These are phyloP conservation scores for Rhizopogon vesiculosus DNA, from an alignment of 768 basidiomycete genomes.

Conservation along the genomic window DNA sequence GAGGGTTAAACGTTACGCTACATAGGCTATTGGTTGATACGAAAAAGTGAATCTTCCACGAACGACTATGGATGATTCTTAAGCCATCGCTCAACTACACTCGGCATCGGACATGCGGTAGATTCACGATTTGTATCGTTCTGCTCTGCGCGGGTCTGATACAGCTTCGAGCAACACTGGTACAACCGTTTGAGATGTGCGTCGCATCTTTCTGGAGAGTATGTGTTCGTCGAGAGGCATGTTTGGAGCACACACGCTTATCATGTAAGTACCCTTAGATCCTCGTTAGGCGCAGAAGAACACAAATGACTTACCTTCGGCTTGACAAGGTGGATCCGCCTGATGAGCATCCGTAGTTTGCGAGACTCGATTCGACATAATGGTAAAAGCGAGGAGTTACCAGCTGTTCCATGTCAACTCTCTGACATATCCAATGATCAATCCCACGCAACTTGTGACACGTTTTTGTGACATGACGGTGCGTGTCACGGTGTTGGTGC, in stretches of 20 bases:
- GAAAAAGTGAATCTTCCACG: too few relatives aligned
- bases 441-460: too few relatives aligned
- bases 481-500: too few relatives aligned
- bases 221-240: slow-evolving; percentile 63
- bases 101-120: slow-evolving; percentile 56
- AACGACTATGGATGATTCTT: slow-evolving; percentile 37
- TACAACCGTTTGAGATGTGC: slow-evolving; percentile 49
- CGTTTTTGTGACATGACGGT: too few relatives aligned
- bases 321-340: background rate
- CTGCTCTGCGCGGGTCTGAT: slow-evolving; percentile 24
- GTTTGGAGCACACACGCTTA: slow-evolving; percentile 60
- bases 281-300: too few relatives aligned
- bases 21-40: too few relatives aligned
- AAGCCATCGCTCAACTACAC: slow-evolving; percentile 55
- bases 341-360: background rate
- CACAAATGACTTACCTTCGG: background rate
- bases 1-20: too few relatives aligned
- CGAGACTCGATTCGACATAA: background rate
- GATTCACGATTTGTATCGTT: slow-evolving; percentile 33
- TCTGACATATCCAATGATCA: too few relatives aligned
- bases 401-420: background rate
- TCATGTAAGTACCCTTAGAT: background rate
- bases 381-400: background rate
- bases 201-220: slow-evolving; percentile 59
- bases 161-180: slow-evolving; percentile 56